A percentile compares a stretch with the other conserved stretches of the same genome.
Conservation (phyloP, 2,329 filamentous ascomycete species). For the Nemania bipapillata region DNA sequence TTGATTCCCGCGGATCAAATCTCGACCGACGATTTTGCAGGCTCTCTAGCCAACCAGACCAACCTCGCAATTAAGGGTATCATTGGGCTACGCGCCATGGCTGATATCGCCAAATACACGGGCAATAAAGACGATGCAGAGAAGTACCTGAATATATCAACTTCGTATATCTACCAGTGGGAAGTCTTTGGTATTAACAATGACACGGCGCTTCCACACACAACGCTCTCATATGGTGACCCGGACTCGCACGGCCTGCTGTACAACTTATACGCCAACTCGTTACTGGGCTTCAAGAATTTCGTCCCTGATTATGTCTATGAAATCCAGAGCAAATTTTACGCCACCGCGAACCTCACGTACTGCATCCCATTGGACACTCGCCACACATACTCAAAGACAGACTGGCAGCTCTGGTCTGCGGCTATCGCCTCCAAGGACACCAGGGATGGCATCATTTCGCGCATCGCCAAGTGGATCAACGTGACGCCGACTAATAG, state of each 20-base stretch:
- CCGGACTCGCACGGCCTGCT: slow-evolving; percentile 64
- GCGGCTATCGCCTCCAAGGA: slow-evolving; percentile 75
- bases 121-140: slow-evolving; percentile 67
- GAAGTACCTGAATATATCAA: slow-evolving; percentile 71
- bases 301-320: slow-evolving; percentile 80
- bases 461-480: slow-evolving; percentile 77
- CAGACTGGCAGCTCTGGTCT: slow-evolving; percentile 86
- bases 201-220: slow-evolving; percentile 70
- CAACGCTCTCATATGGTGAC: slow-evolving; percentile 82
- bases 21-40: slow-evolving; percentile 86
- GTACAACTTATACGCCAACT: slow-evolving; percentile 86
- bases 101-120: slow-evolving; percentile 71
- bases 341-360: slow-evolving; percentile 74
- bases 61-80: slow-evolving; percentile 87
- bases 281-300: slow-evolving; percentile 75
- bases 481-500: slow-evolving; percentile 76
- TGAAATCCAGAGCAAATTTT: slow-evolving; percentile 80
- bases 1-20: slow-evolving; percentile 80
- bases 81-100: slow-evolving; percentile 83
- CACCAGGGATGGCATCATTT: slow-evolving; percentile 73
- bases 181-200: slow-evolving; percentile 74
- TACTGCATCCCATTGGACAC: slow-evolving; percentile 87
- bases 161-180: slow-evolving; percentile 78
- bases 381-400: slow-evolving; percentile 83
- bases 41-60: slow-evolving; percentile 79